Percentiles rank a stretch among this genome's conserved stretches.
Conservation (phyloP, 2,329 filamentous ascomycete species). For the Sporothrix humicola region DNA sequence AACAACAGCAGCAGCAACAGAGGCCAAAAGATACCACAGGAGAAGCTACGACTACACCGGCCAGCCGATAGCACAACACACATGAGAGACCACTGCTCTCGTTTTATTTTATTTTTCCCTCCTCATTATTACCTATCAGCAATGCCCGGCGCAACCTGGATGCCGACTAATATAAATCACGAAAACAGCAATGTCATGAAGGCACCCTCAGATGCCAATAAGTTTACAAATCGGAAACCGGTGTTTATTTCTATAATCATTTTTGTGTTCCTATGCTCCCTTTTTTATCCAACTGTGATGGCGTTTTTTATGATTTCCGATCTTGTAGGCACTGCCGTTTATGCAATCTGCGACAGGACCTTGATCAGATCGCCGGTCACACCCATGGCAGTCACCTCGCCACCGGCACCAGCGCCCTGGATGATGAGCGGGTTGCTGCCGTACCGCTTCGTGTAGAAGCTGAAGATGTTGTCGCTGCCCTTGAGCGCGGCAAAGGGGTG, state of each 20-base stretch:
- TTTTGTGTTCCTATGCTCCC: constrained; percentile 7
- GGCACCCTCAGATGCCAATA: not conserved
- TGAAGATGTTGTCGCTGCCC: constrained; percentile 98
- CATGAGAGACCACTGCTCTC: too few relatives aligned
- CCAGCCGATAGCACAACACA: not conserved
- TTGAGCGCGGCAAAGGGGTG: constrained; percentile 93
- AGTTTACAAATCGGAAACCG: not conserved
- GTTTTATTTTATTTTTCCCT: too few relatives aligned
- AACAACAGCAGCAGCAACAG: not conserved
- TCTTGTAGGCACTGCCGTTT: not conserved
- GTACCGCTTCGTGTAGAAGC: constrained; percentile 96
- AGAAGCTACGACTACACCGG: not conserved
- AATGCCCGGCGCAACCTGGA: not conserved
- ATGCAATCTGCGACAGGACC: constrained; percentile 73
- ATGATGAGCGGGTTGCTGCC: constrained; percentile 89
- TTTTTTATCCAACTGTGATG: constrained; percentile 4
- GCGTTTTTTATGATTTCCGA: not conserved
- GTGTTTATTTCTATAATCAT: not conserved
- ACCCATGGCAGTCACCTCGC: constrained; percentile 96
- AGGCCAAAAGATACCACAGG: not conserved
- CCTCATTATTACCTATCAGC: too few relatives aligned
- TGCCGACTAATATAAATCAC: not conserved
- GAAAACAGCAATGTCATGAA: not conserved
- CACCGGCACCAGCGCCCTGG: constrained; percentile 91
- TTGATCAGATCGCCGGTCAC: constrained; percentile 94